Conservation (phyloP, 106 monocot species). For the Apostasia ramifera region DNA sequence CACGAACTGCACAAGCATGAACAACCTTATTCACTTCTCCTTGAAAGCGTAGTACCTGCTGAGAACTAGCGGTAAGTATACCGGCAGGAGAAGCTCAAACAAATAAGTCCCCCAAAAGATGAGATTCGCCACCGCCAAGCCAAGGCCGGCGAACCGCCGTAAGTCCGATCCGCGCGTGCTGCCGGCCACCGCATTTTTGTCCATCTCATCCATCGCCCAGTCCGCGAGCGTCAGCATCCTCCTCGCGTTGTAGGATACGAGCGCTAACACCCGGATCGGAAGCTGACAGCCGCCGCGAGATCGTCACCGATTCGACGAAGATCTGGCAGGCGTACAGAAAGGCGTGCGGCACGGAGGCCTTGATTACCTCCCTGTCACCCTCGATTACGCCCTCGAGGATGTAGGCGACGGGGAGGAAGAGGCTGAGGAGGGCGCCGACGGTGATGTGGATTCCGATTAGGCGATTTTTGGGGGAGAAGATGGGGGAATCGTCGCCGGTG, state of each 20-base stretch:
- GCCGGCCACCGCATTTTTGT: slow-evolving; percentile 3
- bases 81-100: slow-evolving; percentile 22
- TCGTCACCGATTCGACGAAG: slow-evolving; percentile 21
- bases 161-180: neutral
- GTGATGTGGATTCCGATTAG: slow-evolving; percentile 25
- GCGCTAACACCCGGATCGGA: slow-evolving; percentile 20
- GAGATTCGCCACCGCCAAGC: slow-evolving; percentile 18
- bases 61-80: slow-evolving; percentile 15
- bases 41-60: slow-evolving; percentile 9
- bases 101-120: slow-evolving; percentile 19
- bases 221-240: slow-evolving; percentile 18
- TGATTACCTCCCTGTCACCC: slow-evolving; percentile 26
- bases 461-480: slow-evolving; percentile 9
- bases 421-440: slow-evolving; percentile 33
- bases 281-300: slow-evolving; percentile 7
- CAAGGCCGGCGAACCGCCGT: slow-evolving; percentile 7
- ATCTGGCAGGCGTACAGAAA: slow-evolving; percentile 43
- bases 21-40: neutral
- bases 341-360: slow-evolving; percentile 35
- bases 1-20: too few species aligned
- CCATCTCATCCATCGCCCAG: slow-evolving; percentile 13
- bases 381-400: slow-evolving; percentile 33
- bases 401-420: slow-evolving; percentile 43
- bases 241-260: slow-evolving; percentile 11
- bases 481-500: slow-evolving; percentile 20